These are phyloP conservation scores for Juglanconis oblonga DNA, from an alignment of 2,329 filamentous ascomycete genomes.

Conservation along the genomic window DNA sequence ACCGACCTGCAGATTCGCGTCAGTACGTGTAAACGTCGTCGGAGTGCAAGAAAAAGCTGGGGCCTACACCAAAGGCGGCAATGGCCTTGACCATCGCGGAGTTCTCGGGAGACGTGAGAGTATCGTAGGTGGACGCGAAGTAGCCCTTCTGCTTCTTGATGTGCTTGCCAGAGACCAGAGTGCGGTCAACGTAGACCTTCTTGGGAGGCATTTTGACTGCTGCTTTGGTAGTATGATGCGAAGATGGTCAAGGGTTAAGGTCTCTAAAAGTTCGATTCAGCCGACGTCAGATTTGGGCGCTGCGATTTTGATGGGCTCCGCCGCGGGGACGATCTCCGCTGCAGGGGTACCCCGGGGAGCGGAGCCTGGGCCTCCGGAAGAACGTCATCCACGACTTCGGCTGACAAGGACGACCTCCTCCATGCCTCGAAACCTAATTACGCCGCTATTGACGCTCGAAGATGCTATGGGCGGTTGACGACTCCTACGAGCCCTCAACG, in stretches of 20 bases:
- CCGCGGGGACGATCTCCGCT: neutral
- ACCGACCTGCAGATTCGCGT: conserved; percentile 41
- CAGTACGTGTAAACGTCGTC: neutral
- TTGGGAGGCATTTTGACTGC: conserved; percentile 59
- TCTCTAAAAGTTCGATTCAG: conserved; percentile 7
- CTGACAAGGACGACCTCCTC: neutral
- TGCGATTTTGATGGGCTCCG: conserved; percentile 3
- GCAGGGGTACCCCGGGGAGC: neutral
- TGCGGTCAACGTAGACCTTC: conserved; percentile 51
- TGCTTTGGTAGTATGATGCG: conserved; percentile 20
- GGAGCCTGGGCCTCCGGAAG: neutral
- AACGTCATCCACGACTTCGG: neutral
- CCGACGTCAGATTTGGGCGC: conserved; percentile 15
- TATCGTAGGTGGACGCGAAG: conserved; percentile 52
- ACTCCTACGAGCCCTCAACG: neutral
- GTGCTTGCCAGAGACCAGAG: conserved; percentile 38
- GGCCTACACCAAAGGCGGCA: conserved; percentile 55
- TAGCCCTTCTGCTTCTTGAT: conserved; percentile 49
- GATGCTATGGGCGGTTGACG: conserved; percentile 10
- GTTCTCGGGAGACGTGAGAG: conserved; percentile 61
- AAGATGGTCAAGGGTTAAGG: conserved; percentile 16
- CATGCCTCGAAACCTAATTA: neutral
- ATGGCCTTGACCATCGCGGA: conserved; percentile 61
- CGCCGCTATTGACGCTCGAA: neutral
- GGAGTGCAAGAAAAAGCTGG: neutral